Base-by-base conservation (phyloP, 2,329 filamentous ascomycete genomes). In the Leptographium lundbergii region DNA sequence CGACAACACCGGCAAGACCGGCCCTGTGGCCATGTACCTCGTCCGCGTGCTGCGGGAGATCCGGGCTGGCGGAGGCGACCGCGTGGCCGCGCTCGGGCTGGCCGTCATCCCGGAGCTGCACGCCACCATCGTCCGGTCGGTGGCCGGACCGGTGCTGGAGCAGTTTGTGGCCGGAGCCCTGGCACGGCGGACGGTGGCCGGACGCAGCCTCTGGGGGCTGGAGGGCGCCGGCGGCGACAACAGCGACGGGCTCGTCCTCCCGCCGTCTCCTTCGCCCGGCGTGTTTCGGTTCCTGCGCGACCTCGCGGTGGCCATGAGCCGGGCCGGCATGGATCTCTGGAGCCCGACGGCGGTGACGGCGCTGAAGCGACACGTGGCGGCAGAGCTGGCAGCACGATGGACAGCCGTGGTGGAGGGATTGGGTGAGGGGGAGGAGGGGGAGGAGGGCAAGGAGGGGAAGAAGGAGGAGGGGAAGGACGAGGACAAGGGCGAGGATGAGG, bases 151-250 rank as follows among this genome's bases (percentile, higher is more conserved):
- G 0, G 74, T 82, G 0, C 66, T 87, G 39, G 70, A 79, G 57
- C 67, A 76, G 57, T 75, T 85, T 57, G 64, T 70, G 1, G 68
- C 69, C n/a, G 67, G 68, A 3, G 69, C 73, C 0, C 69, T 80
- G 48, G 70, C 74, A 1, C 70, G 73, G 54, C 78, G 73, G 58
- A 72, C 67, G 32, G 77, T 88, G 0, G 77, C 79, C 2, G 84
- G 86, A 7, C 78, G 84, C 57, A 77, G 81, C 0, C 75, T 96
- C 0, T 96, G 91, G 91, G 90, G 95, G 68, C 89, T 88, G 0
- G 76, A 81, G n/a, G n/a, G n/a, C n/a, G n/a, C n/a, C n/a, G n/a
- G n/a, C n/a, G n/a, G n/a, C 84, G 9, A 88, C 91, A 67, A 89
- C 89, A 1, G 91, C 88, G 88, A 88, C 0, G 76, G 81, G 45